Evolutionary conservation across 768 basidiomycete genomes (phyloP), one percentile per base, ranked within the genome.

Genomic region (Calvatia gigantea): DNA sequence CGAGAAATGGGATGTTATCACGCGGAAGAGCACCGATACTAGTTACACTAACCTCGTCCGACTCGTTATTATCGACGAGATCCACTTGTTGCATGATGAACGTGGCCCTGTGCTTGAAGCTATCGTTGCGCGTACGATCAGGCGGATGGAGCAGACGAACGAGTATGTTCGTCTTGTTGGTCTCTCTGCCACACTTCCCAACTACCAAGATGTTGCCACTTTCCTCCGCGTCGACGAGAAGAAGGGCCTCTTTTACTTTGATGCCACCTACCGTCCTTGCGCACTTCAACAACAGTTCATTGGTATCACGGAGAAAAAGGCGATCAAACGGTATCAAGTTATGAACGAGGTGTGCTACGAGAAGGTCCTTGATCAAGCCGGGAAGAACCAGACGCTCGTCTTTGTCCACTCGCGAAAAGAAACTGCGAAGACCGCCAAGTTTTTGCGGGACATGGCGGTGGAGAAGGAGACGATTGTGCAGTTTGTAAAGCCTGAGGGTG

Each of bases 261-360:
- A 99, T 62, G 88, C 94, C 0, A 84, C 91, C 0, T 96, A 91
- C 66, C 82, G 97, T 37, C 96, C 96, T 17, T 98, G 97, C 65
- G 91, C 87, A 2, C 85, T 99, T 17, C 92, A 95, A 65, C 95
- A 98, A 64, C 92, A 97, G 65, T 98, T 98, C 72, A 85, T 98
- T 57, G 97, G 97, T 38, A 85, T 99, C 56, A 98, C 96, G 0
- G 97, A 98, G 77, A 98, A 98, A 81, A 98, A 97, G 70, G 97
- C 97, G 0, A 98, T 98, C 79, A 98, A 96, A 70, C 86, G 97
- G 5, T 94, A 95, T 66, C 96, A 98, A 68, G 86, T 98, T 59
- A 96, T 92, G 81, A 99, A 99, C 70, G 95, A 98, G 67, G 94
- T 98, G 19, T 96, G 95, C 72, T 99, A 99, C 75, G 96, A 98